Base-by-base conservation (phyloP, 2,329 filamentous ascomycete genomes). In the Fusarium heterosporum region DNA sequence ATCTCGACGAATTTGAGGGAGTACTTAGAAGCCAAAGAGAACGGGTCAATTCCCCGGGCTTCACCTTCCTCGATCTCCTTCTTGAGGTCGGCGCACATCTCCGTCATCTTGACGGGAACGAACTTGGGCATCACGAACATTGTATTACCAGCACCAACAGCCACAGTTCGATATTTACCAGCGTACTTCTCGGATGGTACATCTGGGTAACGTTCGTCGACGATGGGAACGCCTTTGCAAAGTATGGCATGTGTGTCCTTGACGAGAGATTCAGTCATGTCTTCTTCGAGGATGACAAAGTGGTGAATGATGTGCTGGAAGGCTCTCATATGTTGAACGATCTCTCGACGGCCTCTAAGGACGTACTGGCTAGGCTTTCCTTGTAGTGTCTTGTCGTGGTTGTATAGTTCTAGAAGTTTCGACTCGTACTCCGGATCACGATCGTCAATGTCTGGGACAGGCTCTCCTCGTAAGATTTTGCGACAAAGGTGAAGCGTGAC, bases 1-100 rank as follows among this genome's bases (percentile, higher is more conserved):
- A 80, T 80, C 8, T 72, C 70, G 12, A 80, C 74, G 29, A 81
- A 77, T 4, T 65, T 45, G 3, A 73, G 52, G 0, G 72, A 72
- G 16, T 74, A 73, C 14, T 77, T 76, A 0, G 74, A 41, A 0
- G 73, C 74, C 1, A 77, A 36, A 0, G 73, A 76, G 30, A 78
- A 73, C 0, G 74, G 73, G n/a, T 78, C 75, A 1, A 77, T 17
- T 0, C 52, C 34, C 3, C 22, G 36, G 8, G 34, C 5, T 8
- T 64, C 52, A 2, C 56, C 71, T 0, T 17, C 7, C 1, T 25
- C 11, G 0, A 74, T 48, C 0, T 77, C 72, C 1, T 48, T 17
- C 12, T 67, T 64, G 1, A 77, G 52, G 2, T 52, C 40, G 1
- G 45, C 30, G 49, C 73, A 74, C 53, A 77, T 70, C 8, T 75